These are phyloP conservation scores for Golubevia sp. DNA, from an alignment of 1,284 basidiomycete species.

Conservation along the genomic window DNA sequence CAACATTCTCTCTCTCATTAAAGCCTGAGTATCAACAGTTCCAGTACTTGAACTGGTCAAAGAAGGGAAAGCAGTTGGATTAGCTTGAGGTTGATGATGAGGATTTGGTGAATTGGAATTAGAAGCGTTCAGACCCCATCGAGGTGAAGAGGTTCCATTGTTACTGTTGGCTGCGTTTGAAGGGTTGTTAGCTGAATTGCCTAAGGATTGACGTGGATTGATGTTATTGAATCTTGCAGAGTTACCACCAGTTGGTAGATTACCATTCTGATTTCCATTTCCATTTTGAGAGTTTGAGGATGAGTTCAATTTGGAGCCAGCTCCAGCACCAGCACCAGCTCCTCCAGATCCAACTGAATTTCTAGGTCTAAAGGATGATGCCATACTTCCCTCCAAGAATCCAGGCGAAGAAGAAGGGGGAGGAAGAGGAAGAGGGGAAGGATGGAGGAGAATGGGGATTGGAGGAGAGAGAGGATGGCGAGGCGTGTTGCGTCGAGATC, in stretches of 20 bases:
- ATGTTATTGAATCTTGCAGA: constrained; percentile 7
- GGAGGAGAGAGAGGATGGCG: too few species aligned
- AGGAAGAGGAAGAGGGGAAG: too few species aligned
- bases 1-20: constrained; percentile 35
- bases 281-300: constrained; percentile 23
- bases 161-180: too few species aligned
- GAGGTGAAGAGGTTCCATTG: too few species aligned
- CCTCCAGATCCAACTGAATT: constrained; percentile 11
- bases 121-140: too few species aligned
- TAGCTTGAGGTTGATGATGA: constrained; percentile 1
- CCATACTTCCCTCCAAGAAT: too few species aligned
- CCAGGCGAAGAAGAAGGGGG: too few species aligned
- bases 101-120: neutral
- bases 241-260: constrained; percentile 7
- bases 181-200: constrained; percentile 6
- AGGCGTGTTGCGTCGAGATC: too few species aligned
- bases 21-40: constrained; percentile 19
- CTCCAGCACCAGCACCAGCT: constrained; percentile 9
- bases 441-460: too few species aligned
- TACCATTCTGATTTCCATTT: constrained; percentile 11
- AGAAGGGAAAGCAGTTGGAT: constrained; percentile 18
- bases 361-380: constrained; percentile 5
- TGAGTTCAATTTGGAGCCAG: constrained; percentile 17
- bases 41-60: constrained; percentile 10
- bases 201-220: constrained; percentile 13